Conservation (phyloP, 2,329 filamentous ascomycete species). For the Ophiostoma tasmaniense region DNA sequence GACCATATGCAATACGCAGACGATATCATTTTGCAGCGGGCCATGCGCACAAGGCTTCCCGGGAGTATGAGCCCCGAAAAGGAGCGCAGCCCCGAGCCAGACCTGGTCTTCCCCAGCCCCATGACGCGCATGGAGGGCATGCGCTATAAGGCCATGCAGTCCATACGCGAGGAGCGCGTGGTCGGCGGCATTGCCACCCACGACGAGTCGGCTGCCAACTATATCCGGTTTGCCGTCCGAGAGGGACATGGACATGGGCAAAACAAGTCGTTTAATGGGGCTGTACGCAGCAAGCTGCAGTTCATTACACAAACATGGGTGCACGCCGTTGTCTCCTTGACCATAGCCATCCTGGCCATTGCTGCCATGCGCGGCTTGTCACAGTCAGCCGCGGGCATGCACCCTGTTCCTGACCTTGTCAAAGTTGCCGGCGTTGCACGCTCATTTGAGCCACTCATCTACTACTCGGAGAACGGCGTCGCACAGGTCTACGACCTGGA, state of each 20-base stretch:
- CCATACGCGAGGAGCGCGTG: constrained; percentile 21
- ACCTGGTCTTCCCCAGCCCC: constrained; percentile 28
- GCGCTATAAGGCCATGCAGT: constrained; percentile 1
- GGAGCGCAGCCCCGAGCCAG: constrained; percentile 40
- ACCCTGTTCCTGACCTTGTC: constrained; percentile 72
- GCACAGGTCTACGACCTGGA: constrained; percentile 80
- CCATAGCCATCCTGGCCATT: constrained; percentile 57
- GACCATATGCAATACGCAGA: constrained; percentile 16
- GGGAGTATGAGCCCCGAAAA: constrained; percentile 50
- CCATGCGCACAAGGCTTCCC: constrained; percentile 47
- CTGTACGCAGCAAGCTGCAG: constrained; percentile 51
- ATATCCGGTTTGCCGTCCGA: constrained; percentile 79
- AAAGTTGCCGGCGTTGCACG: constrained; percentile 85
- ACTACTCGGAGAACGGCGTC: constrained; percentile 85
- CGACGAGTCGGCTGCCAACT: constrained; percentile 30
- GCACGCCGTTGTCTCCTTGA: constrained; percentile 53
- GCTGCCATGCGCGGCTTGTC: constrained; percentile 58
- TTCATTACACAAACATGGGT: constrained; percentile 60
- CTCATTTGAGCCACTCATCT: constrained; percentile 88
- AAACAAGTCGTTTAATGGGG: constrained; percentile 60
- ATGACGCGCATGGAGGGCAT: constrained; percentile 7
- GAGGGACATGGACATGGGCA: constrained; percentile 78
- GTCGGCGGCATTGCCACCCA: background rate
- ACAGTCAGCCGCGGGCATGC: constrained; percentile 52
- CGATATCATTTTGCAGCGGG: constrained; percentile 39